A percentile compares a stretch with the other conserved stretches of the same genome.
Conservation (phyloP, 805 yeast genomes). For the Pichia heedii region DNA sequence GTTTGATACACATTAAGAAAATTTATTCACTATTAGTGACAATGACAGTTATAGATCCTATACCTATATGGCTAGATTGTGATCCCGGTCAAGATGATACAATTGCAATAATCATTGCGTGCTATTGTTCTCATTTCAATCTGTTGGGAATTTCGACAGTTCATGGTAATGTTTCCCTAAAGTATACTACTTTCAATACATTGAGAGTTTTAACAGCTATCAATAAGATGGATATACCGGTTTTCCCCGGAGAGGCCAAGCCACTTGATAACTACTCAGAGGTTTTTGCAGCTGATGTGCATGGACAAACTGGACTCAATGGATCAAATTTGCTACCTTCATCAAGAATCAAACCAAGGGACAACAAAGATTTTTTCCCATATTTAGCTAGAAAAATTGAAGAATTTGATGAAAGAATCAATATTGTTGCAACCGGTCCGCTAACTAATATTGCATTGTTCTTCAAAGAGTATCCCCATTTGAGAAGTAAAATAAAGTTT, state of each 20-base stretch:
- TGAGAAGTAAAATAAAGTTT: slow-evolving; percentile 37
- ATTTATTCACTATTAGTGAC: no score
- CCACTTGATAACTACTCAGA: slow-evolving; percentile 47
- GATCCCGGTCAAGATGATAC: slow-evolving; percentile 92
- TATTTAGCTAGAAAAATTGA: slow-evolving; percentile 17
- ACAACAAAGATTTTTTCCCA: slow-evolving; percentile 18
- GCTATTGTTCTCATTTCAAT: slow-evolving; percentile 48
- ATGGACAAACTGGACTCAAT: slow-evolving; percentile 69
- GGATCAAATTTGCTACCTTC: slow-evolving; percentile 56
- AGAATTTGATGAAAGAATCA: slow-evolving; percentile 37
- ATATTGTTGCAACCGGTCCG: slow-evolving; percentile 69
- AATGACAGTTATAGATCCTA: slow-evolving; percentile 10
- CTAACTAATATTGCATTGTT: slow-evolving; percentile 62
- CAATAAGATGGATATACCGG: slow-evolving; percentile 43
- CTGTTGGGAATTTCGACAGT: slow-evolving; percentile 67
- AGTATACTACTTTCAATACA: slow-evolving; percentile 61
- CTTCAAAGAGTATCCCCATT: slow-evolving; percentile 45
- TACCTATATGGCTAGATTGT: slow-evolving; percentile 83
- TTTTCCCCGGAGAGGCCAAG: slow-evolving; percentile 53
- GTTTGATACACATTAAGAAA: no score
- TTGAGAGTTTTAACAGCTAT: slow-evolving; percentile 57
- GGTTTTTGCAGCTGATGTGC: slow-evolving; percentile 50
- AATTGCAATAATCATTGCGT: slow-evolving; percentile 58
- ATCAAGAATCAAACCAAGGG: slow-evolving; percentile 27
- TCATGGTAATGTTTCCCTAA: slow-evolving; percentile 61